Evolutionary conservation across 2,329 filamentous ascomycete genomes (phyloP), one percentile per base, ranked within the genome.

Genomic region (Xylariaceae sp.): DNA sequence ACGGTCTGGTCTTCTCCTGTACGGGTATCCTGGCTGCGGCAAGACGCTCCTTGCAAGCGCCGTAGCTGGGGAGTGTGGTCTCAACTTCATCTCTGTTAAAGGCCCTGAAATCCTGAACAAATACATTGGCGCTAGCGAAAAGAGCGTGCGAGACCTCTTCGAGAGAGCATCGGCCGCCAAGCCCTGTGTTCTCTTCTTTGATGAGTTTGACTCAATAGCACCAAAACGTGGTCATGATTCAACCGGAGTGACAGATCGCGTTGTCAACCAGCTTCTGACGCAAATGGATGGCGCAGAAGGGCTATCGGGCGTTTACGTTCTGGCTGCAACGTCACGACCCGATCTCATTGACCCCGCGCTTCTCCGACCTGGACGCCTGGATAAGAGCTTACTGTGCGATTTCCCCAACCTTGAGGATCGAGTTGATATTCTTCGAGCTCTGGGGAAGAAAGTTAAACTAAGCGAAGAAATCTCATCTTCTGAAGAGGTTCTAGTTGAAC

Each of bases 271-370:
- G 73, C 82, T 98, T 46, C 78, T 98, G 10, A 98, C 94, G 1
- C 92, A 97, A 66, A 98, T 98, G 93, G 93, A 98, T 61, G 93
- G 93, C 61, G 93, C 93, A 0, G 94, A 98, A 67, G 94, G 93
- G 0, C 71, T 98, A 4, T 90, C 85, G 1, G 93, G 93, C 2
- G 94, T 98, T 0, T 98, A 98, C 58, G 93, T 98, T 5, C 79
- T 98, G 3, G 94, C 94, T 19, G 94, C 93, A 1, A 98, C 93
- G 0, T 92, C 86, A 1, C 76, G 94, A 5, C 94, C 94, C 0
- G 94, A 98, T 65, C 72, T 98, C 12, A 97, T 98, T 49, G 93
- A 98, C 63, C 92, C 94, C 11, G 93, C 93, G 1, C 73, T 98
- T 21, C 76, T 98, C 20, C 82, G 93, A 37, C 94, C 94, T 0